These are phyloP conservation scores for Sugiyamaella sp. DNA, from an alignment of 1,139 yeast species.

Conservation along the genomic window DNA sequence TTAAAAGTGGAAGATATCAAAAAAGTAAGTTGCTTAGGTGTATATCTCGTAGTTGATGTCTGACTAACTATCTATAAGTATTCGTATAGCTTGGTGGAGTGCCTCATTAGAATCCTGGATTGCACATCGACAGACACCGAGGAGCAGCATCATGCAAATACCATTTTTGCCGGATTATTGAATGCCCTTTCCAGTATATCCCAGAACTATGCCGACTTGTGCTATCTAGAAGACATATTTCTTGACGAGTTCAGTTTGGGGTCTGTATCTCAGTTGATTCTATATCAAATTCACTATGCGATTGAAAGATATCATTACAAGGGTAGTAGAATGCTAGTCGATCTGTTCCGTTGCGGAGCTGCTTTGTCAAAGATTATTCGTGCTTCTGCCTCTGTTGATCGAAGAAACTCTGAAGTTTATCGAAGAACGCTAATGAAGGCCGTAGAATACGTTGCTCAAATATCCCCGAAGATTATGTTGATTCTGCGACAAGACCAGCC, in stretches of 20 bases:
- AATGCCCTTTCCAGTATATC: conserved; percentile 5
- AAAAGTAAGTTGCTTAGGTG: conserved; percentile 9
- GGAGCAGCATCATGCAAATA: background rate
- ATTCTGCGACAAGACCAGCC: conserved; percentile 31
- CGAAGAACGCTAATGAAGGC: conserved; percentile 28
- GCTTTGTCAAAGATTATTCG: conserved; percentile 35
- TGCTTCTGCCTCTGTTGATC: conserved; percentile 38
- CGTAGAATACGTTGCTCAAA: conserved; percentile 30
- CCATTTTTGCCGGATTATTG: conserved; percentile 8
- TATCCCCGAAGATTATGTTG: conserved; percentile 33
- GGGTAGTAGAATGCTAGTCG: conserved; percentile 8
- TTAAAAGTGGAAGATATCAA: conserved; percentile 10
- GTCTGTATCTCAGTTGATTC: conserved; percentile 3
- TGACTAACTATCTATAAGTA: conserved; percentile 4
- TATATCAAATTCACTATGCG: conserved; percentile 11
- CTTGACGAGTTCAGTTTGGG: conserved; percentile 6
- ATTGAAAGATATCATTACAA: background rate
- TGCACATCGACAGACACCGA: background rate
- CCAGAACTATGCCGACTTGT: background rate
- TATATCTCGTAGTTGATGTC: background rate
- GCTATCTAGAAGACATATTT: conserved; percentile 8
- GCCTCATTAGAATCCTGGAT: conserved; percentile 7
- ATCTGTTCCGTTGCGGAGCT: conserved; percentile 6
- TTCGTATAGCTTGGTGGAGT: conserved; percentile 7
- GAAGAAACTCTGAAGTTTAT: conserved; percentile 34